Percentiles rank a stretch among this genome's conserved stretches.
Conservation (phyloP, 345 rosid species). For the Isatis tinctoria region DNA sequence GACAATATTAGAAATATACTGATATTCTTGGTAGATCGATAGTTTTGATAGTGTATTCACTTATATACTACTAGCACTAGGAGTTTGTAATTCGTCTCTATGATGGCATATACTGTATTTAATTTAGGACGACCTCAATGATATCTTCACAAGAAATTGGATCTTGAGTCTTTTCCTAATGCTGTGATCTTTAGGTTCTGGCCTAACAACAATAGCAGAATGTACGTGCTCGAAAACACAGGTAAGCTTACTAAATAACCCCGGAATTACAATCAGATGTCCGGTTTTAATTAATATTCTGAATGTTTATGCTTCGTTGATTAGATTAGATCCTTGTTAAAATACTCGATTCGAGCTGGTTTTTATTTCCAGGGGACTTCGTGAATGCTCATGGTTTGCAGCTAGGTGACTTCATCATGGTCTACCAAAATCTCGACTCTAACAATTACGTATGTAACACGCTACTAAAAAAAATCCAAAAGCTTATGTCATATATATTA, state of each 20-base stretch:
- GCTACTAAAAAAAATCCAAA: background rate
- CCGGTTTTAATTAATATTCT: background rate
- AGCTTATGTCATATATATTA: background rate
- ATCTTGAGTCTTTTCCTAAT: constrained; percentile 6
- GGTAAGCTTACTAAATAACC: constrained; percentile 48
- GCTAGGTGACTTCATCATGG: constrained; percentile 75
- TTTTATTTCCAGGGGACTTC: constrained; percentile 61
- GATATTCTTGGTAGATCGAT: background rate
- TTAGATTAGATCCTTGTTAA: background rate
- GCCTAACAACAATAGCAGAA: constrained; percentile 97
- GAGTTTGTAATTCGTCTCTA: background rate
- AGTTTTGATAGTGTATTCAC: background rate
- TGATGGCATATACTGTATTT: background rate
- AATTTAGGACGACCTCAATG: background rate
- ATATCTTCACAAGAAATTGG: background rate
- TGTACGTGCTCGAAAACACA: constrained; percentile 96
- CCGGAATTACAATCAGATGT: background rate
- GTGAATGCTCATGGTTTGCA: constrained; percentile 76
- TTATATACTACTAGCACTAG: background rate
- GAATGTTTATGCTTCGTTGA: background rate
- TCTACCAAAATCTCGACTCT: constrained; percentile 59
- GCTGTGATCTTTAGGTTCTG: constrained; percentile 63
- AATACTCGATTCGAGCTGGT: background rate
- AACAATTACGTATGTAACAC: constrained; percentile 58
- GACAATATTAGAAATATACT: background rate